phyloP scores from a whole-genome alignment of 495 filamentous ascomycete genomes.

The Penicillium alfredii region DNA sequence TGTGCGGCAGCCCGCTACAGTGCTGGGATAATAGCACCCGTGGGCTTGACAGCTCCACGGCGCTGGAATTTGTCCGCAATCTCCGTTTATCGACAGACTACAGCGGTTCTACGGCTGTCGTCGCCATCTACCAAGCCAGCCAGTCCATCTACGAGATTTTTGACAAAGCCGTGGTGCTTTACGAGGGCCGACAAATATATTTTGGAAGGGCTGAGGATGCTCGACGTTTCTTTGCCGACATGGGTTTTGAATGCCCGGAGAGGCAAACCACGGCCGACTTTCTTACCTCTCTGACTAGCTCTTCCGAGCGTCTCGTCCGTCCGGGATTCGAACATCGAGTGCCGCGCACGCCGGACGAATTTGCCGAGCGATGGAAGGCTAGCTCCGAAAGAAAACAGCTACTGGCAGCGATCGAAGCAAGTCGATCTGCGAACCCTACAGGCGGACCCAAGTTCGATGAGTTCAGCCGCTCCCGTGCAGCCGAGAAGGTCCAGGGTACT shows the following conservation, averaged over 20 bases:
- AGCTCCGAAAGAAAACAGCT: slow-evolving; percentile 63
- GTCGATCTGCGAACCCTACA: slow-evolving; percentile 56
- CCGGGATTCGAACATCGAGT: slow-evolving; percentile 58
- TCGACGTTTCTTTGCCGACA: slow-evolving; percentile 62
- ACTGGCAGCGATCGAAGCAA: slow-evolving; percentile 63
- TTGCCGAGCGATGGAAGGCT: slow-evolving; percentile 65
- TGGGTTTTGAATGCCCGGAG: slow-evolving; percentile 69
- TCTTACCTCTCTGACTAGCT: slow-evolving; percentile 71
- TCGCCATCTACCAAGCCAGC: slow-evolving; percentile 82
- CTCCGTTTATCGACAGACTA: slow-evolving; percentile 61
- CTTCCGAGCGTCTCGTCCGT: slow-evolving; percentile 57
- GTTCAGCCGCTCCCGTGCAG: slow-evolving; percentile 62
- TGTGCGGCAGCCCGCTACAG: slow-evolving; percentile 62
- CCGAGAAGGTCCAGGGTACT: slow-evolving; percentile 47
- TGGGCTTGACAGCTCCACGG: slow-evolving; percentile 74
- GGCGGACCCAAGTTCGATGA: slow-evolving; percentile 58
- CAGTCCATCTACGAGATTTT: slow-evolving; percentile 72
- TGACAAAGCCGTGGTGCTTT: slow-evolving; percentile 72
- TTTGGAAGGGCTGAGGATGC: slow-evolving; percentile 61
- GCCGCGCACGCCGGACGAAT: slow-evolving; percentile 72
- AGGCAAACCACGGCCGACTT: slow-evolving; percentile 76
- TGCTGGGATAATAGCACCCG: slow-evolving; percentile 80
- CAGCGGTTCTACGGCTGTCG: slow-evolving; percentile 57
- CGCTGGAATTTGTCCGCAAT: slow-evolving; percentile 71
- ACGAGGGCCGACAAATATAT: slow-evolving; percentile 80